Percentiles rank a stretch among this genome's conserved stretches.
phyloP scores from a whole-genome alignment of 2,329 filamentous ascomycete genomes.

The Pseudogymnoascus sp. region DNA sequence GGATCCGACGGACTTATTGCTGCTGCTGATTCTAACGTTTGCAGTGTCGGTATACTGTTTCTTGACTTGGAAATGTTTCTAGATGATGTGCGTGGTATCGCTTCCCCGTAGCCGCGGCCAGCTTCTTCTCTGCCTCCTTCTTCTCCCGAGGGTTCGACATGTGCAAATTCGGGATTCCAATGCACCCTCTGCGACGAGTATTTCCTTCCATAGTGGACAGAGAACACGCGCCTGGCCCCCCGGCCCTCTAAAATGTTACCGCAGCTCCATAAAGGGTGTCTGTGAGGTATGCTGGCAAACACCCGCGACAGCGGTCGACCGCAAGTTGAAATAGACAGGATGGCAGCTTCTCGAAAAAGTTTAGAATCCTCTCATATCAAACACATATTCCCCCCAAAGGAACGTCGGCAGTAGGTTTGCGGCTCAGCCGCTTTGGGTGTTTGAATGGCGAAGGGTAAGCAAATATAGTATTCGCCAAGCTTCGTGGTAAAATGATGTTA shows the following conservation, averaged over 20 bases:
- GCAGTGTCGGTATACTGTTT: background rate
- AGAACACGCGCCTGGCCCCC: constrained; percentile 31
- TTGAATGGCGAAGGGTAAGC: background rate
- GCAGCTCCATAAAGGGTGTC: constrained; percentile 32
- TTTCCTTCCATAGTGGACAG: constrained; percentile 19
- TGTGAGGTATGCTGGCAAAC: constrained; percentile 37
- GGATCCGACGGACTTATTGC: background rate
- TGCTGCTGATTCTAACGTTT: background rate
- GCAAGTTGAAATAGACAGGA: constrained; percentile 36
- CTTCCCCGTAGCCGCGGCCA: background rate
- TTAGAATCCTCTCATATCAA: constrained; percentile 27
- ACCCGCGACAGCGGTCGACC: constrained; percentile 37
- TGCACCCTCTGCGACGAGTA: constrained; percentile 11
- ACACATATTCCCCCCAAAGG: constrained; percentile 26
- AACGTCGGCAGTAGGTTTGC: constrained; percentile 12
- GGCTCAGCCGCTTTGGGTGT: constrained; percentile 10
- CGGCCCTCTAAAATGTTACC: constrained; percentile 36
- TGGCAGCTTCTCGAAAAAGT: constrained; percentile 31
- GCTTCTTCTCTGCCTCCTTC: background rate
- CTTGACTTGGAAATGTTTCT: background rate
- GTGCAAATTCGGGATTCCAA: constrained; percentile 5
- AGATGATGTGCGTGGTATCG: background rate
- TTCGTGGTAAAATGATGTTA: constrained; percentile 3
- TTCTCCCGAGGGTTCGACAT: constrained; percentile 1
- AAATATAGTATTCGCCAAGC: constrained; percentile 7